Percentiles rank a stretch among this genome's conserved stretches.
phyloP scores from a whole-genome alignment of 768 basidiomycete species.

The Collybia sordida region DNA sequence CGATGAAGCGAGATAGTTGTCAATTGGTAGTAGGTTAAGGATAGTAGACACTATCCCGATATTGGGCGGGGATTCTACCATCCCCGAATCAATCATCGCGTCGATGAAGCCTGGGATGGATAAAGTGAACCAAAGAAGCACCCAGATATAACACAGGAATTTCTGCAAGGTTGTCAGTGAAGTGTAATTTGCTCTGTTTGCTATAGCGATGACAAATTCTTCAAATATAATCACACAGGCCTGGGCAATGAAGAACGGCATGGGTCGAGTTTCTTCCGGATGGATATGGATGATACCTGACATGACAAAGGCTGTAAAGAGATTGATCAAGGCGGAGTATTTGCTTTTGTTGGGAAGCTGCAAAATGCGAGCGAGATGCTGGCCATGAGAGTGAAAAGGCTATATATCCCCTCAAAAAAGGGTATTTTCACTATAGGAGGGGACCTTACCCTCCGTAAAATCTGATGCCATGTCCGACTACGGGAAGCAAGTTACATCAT shows the following conservation, averaged over 20 bases:
- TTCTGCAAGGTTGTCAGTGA: not conserved
- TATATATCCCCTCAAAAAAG: slow-evolving; percentile 4
- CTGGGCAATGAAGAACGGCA: slow-evolving; percentile 26
- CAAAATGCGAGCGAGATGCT: slow-evolving; percentile 13
- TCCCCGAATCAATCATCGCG: not conserved
- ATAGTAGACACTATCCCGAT: too few species aligned
- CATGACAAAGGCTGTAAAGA: slow-evolving; percentile 14
- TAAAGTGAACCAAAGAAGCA: not conserved
- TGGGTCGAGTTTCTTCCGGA: slow-evolving; percentile 5
- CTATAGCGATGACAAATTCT: slow-evolving; percentile 23
- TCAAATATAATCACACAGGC: slow-evolving; percentile 29
- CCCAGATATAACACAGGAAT: not conserved
- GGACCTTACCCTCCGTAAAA: slow-evolving; percentile 33
- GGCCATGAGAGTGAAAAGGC: slow-evolving; percentile 22
- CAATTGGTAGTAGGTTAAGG: too few species aligned
- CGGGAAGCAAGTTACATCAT: not conserved
- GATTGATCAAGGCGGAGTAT: slow-evolving; percentile 12
- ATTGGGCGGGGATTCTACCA: too few species aligned
- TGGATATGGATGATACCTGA: slow-evolving; percentile 26
- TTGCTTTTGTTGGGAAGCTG: slow-evolving; percentile 15
- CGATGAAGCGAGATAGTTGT: too few species aligned
- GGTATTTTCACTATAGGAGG: too few species aligned
- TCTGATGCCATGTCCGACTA: slow-evolving; percentile 39
- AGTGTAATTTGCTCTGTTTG: slow-evolving; percentile 5
- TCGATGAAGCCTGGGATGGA: not conserved